Conservation (phyloP, 352 stramenopile genomes). For the Globisporangium takayamanum region DNA sequence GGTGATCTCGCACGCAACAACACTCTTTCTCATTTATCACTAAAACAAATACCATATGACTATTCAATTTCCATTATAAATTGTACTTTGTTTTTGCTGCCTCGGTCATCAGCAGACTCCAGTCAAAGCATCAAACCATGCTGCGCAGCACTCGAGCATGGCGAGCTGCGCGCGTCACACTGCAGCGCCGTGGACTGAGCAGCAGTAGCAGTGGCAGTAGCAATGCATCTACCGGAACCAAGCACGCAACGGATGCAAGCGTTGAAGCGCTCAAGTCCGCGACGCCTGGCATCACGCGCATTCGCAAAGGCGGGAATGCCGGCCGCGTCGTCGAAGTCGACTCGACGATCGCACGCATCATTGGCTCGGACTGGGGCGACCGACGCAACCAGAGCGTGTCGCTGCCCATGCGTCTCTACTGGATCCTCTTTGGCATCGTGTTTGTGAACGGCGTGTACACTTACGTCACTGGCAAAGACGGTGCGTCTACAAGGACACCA, state of each 20-base stretch:
- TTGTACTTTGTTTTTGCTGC: neutral
- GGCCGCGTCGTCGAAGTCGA: slow-evolving; percentile 42
- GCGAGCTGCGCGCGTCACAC: neutral
- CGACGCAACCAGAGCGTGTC: slow-evolving; percentile 57
- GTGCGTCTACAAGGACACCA: slow-evolving; percentile 4
- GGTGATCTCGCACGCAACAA: neutral
- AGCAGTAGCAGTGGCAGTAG: neutral
- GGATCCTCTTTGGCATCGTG: slow-evolving; percentile 51
- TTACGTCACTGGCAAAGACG: slow-evolving; percentile 43
- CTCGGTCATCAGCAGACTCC: neutral
- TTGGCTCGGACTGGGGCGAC: slow-evolving; percentile 73
- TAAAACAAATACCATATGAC: neutral
- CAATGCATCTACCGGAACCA: neutral
- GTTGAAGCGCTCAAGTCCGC: slow-evolving; percentile 5
- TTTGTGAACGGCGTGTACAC: slow-evolving; percentile 58
- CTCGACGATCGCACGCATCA: slow-evolving; percentile 54
- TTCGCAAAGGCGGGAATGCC: slow-evolving; percentile 21
- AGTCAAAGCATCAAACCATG: slow-evolving; percentile 1
- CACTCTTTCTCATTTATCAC: too few relatives aligned
- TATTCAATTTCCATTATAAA: neutral
- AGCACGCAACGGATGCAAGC: neutral
- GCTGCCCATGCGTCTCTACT: slow-evolving; percentile 67
- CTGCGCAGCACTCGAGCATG: slow-evolving; percentile 1
- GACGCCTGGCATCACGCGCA: slow-evolving; percentile 29
- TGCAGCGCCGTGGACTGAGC: neutral